A percentile compares a stretch with the other conserved stretches of the same genome.
These are phyloP conservation scores for Rhodotorula toruloides DNA, from an alignment of 768 basidiomycete genomes.

Conservation along the genomic window DNA sequence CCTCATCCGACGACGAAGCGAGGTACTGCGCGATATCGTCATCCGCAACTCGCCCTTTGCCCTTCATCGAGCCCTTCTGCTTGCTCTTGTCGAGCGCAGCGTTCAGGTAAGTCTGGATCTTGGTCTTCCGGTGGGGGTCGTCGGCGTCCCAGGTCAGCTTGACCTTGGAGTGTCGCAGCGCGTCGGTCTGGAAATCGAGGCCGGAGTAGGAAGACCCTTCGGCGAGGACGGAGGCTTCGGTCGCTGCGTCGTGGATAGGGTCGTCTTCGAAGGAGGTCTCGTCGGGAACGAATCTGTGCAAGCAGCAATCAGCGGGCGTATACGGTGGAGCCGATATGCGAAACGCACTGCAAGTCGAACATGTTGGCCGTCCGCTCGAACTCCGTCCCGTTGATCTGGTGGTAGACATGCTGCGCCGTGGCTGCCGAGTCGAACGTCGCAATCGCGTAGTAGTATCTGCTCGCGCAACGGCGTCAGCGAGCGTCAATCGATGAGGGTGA, in stretches of 20 bases:
- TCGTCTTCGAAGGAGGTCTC: slow-evolving; percentile 43
- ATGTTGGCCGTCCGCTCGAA: slow-evolving; percentile 94
- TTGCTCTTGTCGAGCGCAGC: slow-evolving; percentile 52
- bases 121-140: slow-evolving; percentile 73
- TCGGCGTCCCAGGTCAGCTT: slow-evolving; percentile 98
- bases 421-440: slow-evolving; percentile 75
- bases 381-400: slow-evolving; percentile 88
- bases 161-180: slow-evolving; percentile 93
- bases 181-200: slow-evolving; percentile 88
- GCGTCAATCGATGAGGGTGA: neutral
- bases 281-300: slow-evolving; percentile 39
- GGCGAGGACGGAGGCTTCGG: slow-evolving; percentile 55
- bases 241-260: slow-evolving; percentile 70
- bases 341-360: slow-evolving; percentile 88
- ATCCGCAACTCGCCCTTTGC: slow-evolving; percentile 66
- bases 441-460: slow-evolving; percentile 91
- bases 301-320: too few relatives aligned
- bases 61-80: slow-evolving; percentile 64
- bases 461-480: slow-evolving; percentile 4
- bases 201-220: slow-evolving; percentile 56
- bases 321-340: neutral
- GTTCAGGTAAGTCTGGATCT: slow-evolving; percentile 36
- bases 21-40: slow-evolving; percentile 78
- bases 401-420: slow-evolving; percentile 71
- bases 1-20: slow-evolving; percentile 63